Base-by-base conservation (phyloP, 176 grass and related monocot genomes). In the Oropetium thomaeum region DNA sequence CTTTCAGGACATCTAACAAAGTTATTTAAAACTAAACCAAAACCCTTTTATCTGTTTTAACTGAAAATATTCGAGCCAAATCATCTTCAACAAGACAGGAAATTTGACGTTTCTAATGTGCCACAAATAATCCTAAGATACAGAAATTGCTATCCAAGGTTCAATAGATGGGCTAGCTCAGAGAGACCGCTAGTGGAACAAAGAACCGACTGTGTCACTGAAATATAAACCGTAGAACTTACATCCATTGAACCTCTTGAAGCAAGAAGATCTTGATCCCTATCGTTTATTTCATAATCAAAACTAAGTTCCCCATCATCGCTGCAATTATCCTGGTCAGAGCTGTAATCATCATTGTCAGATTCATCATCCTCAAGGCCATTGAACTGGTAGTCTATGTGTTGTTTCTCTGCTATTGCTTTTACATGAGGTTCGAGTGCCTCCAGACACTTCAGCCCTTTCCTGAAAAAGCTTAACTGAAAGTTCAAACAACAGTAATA, bases 401-500 rank as follows among this genome's bases (percentile, higher is more conserved):
- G 94, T 1, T 81, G 83, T 69, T 87, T 82, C 74, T 93, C 86
- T 43, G 94, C 90, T 74, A 89, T 70, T 62, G 40, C 65, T 83
- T 91, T 97, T 54, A 97, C 78, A 77, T 79, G 85, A 41, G 94
- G 90, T 84, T 97, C 90, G 48, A 93, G 66, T 76, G 83, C 80
- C 65, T 97, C 94, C 54, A 97, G 88, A 59, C 76, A 84, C 62
- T 91, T 91, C 28, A 97, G 53, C 63, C 94, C 94, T 80, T 67
- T 97, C 76, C 88, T 86, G 74, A 97, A 93, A 74, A 93, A 93
- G 69, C 82, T 89, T 69, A 97, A 80, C 94, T 97, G 76, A 81
- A 81, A 34, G 14, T 64, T 45, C 25, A 82, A 62, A 72, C 4
- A 38, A 45, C 40, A 63, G 22, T 20, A 45, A 37, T 26, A 75